Base-by-base conservation (phyloP, 805 yeast species). In the Sungouiella thailandica region DNA sequence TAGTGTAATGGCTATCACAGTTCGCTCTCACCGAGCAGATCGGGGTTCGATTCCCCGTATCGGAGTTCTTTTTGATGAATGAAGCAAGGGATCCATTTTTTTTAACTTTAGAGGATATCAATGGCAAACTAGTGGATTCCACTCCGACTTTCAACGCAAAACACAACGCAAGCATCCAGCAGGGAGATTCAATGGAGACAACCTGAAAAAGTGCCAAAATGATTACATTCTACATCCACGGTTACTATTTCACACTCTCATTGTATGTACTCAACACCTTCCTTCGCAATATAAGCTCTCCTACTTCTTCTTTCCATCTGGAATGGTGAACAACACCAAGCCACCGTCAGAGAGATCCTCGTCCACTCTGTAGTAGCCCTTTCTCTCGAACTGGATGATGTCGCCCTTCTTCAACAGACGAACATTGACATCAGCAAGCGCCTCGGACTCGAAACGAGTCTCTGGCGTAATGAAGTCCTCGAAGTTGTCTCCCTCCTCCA, bases 361-460 rank as follows among this genome's bases (percentile, higher is more conserved):
- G 53, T 90, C 97, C 41, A 89, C 70, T 58, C 93, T 78, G 78
- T 67, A 90, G 73, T 87, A 90, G 51, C 97, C 97, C 70, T 90
- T 90, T 72, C 97, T 84, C 68, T 90, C 97, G 48, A 90, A 88
- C 68, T 90, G 97, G 49, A 90, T 78, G 38, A 89, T 70, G 47
- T 86, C 96, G 46, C 95, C 96, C 47, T 69, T 82, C 68, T 84
- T 80, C 74, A 90, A 72, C 33, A 72, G 64, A 53, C 74, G 74
- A 43, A 89, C 76, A 55, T 88, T 89, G 42, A 76, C 57, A 58
- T 90, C 97, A 46, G 86, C 97, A 47, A 74, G 50, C 18, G 90
- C 96, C 27, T 68, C 56, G 29, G 86, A 67, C 52, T 74, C 83
- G 77, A 90, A 88, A 60, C 84, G 90, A 26, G 97, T 87, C 48